Percentiles rank a stretch among this genome's conserved stretches.
phyloP scores from a whole-genome alignment of 495 filamentous ascomycete species.

The Aspergillus nidulans region DNA sequence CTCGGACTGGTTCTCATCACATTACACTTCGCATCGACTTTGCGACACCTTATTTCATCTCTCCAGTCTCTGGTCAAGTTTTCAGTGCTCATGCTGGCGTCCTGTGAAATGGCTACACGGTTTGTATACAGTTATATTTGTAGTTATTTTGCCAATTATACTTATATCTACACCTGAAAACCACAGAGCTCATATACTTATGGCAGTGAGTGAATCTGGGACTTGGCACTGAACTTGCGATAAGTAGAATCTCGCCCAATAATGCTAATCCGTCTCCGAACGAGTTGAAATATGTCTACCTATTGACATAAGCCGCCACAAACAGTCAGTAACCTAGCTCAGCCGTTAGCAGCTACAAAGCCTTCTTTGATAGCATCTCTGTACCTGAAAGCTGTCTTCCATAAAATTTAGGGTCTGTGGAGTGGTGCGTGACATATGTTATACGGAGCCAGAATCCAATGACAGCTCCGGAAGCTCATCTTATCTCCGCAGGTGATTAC shows the following conservation, averaged over 20 bases:
- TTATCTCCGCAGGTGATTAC: constrained; percentile 11
- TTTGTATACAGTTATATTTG: constrained; percentile 8
- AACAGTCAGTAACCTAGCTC: too few species aligned
- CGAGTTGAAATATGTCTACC: too few species aligned
- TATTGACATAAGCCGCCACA: too few species aligned
- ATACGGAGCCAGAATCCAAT: neutral
- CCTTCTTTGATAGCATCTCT: too few species aligned
- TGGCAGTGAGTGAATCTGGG: too few species aligned
- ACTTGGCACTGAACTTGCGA: too few species aligned
- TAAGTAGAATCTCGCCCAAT: too few species aligned
- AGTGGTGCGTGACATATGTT: neutral
- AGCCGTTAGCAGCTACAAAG: too few species aligned
- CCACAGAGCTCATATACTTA: neutral
- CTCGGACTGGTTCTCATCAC: neutral
- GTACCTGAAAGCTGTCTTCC: too few species aligned
- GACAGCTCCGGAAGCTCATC: neutral
- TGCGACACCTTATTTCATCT: neutral
- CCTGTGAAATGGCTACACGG: constrained; percentile 10
- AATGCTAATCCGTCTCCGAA: too few species aligned
- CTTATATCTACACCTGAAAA: neutral
- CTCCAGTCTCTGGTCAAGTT: constrained; percentile 16
- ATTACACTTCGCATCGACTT: neutral
- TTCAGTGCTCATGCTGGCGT: constrained; percentile 9
- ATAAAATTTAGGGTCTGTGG: too few species aligned
- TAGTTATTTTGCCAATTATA: constrained; percentile 1